A percentile compares a stretch with the other conserved stretches of the same genome.
phyloP scores from a whole-genome alignment of 139 green algal species.

The Micractinium sp. region DNA sequence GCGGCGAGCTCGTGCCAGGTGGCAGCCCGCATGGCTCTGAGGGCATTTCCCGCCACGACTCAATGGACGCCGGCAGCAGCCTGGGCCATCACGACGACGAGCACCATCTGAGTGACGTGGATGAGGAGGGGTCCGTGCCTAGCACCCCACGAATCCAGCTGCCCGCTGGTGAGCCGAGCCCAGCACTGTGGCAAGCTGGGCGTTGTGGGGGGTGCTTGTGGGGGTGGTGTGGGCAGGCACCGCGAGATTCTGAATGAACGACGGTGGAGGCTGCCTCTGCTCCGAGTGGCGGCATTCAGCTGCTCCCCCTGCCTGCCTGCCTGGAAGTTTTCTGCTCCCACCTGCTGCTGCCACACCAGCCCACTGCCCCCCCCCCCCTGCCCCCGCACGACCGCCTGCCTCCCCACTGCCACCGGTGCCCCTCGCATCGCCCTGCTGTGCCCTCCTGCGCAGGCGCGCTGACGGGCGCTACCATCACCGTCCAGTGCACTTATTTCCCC shows the following conservation, averaged over 20 bases:
- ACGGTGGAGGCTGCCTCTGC: no score
- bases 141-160: not conserved
- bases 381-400: not conserved
- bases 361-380: not conserved
- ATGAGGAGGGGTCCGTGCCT: not conserved
- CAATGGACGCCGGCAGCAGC: not conserved
- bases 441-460: not conserved
- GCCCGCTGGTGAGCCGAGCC: not conserved
- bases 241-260: no score
- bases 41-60: not conserved
- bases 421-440: not conserved
- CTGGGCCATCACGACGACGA: not conserved
- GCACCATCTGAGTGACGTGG: not conserved
- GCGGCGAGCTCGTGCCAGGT: not conserved
- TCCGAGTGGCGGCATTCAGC: no score
- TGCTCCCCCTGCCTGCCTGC: no score
- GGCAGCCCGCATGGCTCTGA: not conserved
- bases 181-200: no score
- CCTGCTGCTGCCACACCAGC: no score
- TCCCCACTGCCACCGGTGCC: not conserved
- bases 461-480: not conserved
- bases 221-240: no score
- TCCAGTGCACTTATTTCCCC: conserved; percentile 41
- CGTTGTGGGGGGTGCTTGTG: no score
- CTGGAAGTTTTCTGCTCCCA: no score